These are phyloP conservation scores for Agaricus sinodeliciosus DNA, from an alignment of 768 basidiomycete species.

Conservation along the genomic window DNA sequence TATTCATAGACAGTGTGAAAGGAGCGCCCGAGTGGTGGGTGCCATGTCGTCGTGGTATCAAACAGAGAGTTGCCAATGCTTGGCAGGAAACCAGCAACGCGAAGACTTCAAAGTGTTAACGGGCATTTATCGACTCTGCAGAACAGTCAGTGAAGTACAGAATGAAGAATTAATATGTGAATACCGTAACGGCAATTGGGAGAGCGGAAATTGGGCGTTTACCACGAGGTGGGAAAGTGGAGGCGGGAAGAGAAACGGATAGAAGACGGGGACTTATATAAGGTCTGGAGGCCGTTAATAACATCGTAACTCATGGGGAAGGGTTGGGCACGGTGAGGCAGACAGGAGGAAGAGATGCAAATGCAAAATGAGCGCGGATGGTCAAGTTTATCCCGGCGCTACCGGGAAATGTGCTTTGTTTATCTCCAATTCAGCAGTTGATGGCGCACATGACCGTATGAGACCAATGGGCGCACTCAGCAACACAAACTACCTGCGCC, in stretches of 20 bases:
- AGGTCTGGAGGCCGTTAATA: slow-evolving; percentile 3
- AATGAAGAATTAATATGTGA: neutral
- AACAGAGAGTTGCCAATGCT: too few relatives aligned
- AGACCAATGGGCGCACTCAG: slow-evolving; percentile 2
- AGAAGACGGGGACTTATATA: neutral
- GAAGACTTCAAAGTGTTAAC: neutral
- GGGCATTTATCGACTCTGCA: neutral
- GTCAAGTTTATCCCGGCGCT: slow-evolving; percentile 31
- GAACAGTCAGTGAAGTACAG: neutral
- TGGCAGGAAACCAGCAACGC: too few relatives aligned
- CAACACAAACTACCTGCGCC: neutral
- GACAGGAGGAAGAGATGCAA: slow-evolving; percentile 14
- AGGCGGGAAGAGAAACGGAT: neutral
- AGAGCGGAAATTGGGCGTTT: slow-evolving; percentile 3
- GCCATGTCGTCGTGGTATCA: neutral
- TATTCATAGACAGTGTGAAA: neutral
- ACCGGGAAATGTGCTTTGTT: slow-evolving; percentile 25
- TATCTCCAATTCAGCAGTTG: slow-evolving; percentile 7
- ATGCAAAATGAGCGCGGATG: slow-evolving; percentile 23
- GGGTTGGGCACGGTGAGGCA: slow-evolving; percentile 11
- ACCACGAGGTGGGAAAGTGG: slow-evolving; percentile 3
- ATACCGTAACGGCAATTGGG: slow-evolving; percentile 7
- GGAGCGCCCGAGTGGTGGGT: slow-evolving; percentile 9
- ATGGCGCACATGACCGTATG: slow-evolving; percentile 12
- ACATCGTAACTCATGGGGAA: neutral